phyloP scores from a whole-genome alignment of 805 yeast genomes.

The Candida sakaeoensis region DNA sequence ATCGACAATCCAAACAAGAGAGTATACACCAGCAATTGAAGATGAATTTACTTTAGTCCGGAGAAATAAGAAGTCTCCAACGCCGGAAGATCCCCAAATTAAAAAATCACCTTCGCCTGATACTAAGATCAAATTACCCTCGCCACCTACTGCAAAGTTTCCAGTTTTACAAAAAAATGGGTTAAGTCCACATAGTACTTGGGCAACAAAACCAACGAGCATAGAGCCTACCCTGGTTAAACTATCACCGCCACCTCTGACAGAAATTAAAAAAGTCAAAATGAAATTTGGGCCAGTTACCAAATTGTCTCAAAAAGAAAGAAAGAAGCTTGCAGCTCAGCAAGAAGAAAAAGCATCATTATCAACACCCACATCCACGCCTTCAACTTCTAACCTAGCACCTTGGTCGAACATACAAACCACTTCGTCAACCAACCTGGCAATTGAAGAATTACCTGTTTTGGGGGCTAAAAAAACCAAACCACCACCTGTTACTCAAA shows the following conservation, averaged over 20 bases:
- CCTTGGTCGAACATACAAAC: slow-evolving; percentile 12
- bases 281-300: slow-evolving; percentile 33
- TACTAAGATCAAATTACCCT: neutral
- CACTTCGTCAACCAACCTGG: neutral
- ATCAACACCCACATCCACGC: neutral
- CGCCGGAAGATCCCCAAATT: slow-evolving; percentile 5
- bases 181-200: slow-evolving; percentile 24
- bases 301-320: slow-evolving; percentile 57
- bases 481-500: slow-evolving; percentile 4
- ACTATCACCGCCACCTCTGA: neutral
- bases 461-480: slow-evolving; percentile 14
- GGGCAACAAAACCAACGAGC: slow-evolving; percentile 19
- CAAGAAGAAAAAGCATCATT: slow-evolving; percentile 4
- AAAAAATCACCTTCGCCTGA: neutral
- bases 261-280: slow-evolving; percentile 14
- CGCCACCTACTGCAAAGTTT: neutral
- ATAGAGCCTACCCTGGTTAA: neutral
- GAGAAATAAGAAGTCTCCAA: slow-evolving; percentile 14
- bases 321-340: slow-evolving; percentile 39
- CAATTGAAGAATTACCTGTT: slow-evolving; percentile 16
- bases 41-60: slow-evolving; percentile 26
- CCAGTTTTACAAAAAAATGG: slow-evolving; percentile 11
- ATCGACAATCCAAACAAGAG: slow-evolving; percentile 11
- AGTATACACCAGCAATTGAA: neutral
- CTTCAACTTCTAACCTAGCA: slow-evolving; percentile 7